phyloP scores from a whole-genome alignment of 768 basidiomycete genomes.

The Candolleomyces efflorescens region DNA sequence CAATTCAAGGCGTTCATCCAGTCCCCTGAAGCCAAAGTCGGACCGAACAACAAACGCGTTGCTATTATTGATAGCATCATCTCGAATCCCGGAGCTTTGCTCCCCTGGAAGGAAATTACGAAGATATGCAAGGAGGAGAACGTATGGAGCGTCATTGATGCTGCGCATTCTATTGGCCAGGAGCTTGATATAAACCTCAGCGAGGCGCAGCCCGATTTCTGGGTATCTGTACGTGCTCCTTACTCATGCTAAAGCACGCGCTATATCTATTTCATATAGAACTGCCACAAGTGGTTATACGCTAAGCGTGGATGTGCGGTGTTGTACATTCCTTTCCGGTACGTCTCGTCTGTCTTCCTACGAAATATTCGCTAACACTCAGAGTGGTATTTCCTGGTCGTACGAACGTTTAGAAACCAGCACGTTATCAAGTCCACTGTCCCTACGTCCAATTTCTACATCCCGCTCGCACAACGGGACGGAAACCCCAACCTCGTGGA shows the following conservation, averaged over 20 bases:
- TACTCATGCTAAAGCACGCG: too few relatives aligned
- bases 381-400: neutral
- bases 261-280: constrained; percentile 32
- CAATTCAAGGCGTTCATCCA: constrained; percentile 36
- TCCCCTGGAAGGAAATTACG: constrained; percentile 74
- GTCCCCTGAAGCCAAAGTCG: constrained; percentile 28
- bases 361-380: neutral
- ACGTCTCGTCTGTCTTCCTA: constrained; percentile 6
- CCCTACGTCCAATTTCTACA: constrained; percentile 52
- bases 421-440: constrained; percentile 55
- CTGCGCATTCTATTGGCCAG: constrained; percentile 76
- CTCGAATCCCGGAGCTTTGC: constrained; percentile 52
- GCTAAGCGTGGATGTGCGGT: constrained; percentile 64
- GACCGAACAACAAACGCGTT: constrained; percentile 41
- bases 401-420: constrained; percentile 46
- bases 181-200: constrained; percentile 57
- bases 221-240: constrained; percentile 52
- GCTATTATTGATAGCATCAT: constrained; percentile 62
- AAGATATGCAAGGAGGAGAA: constrained; percentile 59
- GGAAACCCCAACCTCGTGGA: constrained; percentile 38
- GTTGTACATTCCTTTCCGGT: constrained; percentile 68
- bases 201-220: constrained; percentile 61
- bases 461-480: constrained; percentile 37
- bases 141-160: constrained; percentile 65
- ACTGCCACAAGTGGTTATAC: constrained; percentile 85